These are phyloP conservation scores for Paraphysoderma sedebokerense DNA, from an alignment of 371 early-diverging fungal genomes.

Conservation along the genomic window DNA sequence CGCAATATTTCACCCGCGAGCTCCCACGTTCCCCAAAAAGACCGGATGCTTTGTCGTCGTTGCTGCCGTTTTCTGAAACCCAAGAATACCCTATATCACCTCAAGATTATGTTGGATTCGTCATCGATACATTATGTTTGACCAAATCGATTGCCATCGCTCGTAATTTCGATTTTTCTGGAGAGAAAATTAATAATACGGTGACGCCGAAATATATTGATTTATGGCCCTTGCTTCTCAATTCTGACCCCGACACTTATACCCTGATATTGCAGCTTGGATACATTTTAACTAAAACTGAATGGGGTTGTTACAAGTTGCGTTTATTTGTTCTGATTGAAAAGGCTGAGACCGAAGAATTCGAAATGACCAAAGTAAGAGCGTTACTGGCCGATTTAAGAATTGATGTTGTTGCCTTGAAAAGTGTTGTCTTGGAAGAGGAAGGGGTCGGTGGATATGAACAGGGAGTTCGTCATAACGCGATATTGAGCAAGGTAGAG, in stretches of 20 bases:
- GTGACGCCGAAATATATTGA: neutral
- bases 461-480: too few relatives aligned
- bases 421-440: too few relatives aligned
- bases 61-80: neutral
- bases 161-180: neutral
- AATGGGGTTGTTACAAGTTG: neutral
- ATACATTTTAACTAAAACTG: neutral
- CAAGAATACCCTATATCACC: neutral
- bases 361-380: too few relatives aligned
- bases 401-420: too few relatives aligned
- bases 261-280: conserved; percentile 1
- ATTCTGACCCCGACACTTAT: neutral
- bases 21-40: neutral
- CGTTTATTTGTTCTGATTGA: too few relatives aligned
- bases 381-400: too few relatives aligned
- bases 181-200: neutral
- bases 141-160: neutral
- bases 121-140: neutral
- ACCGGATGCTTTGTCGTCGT: neutral
- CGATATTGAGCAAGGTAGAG: too few relatives aligned
- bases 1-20: neutral
- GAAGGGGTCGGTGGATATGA: too few relatives aligned
- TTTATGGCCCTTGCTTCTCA: neutral
- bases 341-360: too few relatives aligned
- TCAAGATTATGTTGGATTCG: neutral